Evolutionary conservation across 805 yeast species (phyloP).

Genomic region (Blastobotrys mokoenaii): DNA sequence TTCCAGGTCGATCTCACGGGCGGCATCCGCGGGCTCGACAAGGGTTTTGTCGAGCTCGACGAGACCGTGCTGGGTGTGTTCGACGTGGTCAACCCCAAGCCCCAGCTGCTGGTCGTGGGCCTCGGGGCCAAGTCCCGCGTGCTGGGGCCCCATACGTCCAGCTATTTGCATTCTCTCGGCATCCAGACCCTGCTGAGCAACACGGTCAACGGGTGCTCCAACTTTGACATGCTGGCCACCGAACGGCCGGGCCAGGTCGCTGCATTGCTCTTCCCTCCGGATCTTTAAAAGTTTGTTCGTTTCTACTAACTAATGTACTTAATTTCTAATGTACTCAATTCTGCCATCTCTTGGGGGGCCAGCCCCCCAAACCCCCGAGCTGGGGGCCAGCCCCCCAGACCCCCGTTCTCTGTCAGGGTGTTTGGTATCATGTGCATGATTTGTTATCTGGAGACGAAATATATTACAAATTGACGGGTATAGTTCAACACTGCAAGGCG

Average conservation of each 20-base stretch:
- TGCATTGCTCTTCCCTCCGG: constrained; percentile 65
- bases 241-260: constrained; percentile 72
- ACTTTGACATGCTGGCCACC: constrained; percentile 67
- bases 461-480: too few relatives aligned
- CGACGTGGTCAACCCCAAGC: constrained; percentile 58
- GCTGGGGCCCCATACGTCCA: constrained; percentile 47
- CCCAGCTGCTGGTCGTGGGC: constrained; percentile 67
- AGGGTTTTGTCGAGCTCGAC: constrained; percentile 47
- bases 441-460: too few relatives aligned
- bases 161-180: constrained; percentile 47
- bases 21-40: constrained; percentile 37
- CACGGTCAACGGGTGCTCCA: constrained; percentile 33
- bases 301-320: too few relatives aligned
- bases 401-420: too few relatives aligned
- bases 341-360: too few relatives aligned
- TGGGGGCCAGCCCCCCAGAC: too few relatives aligned
- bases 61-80: constrained; percentile 40
- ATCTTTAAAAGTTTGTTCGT: constrained; percentile 25
- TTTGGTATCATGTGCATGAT: too few relatives aligned
- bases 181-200: constrained; percentile 64
- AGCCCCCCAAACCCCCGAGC: too few relatives aligned
- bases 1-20: constrained; percentile 45
- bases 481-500: too few relatives aligned
- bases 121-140: constrained; percentile 58
- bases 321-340: too few relatives aligned